Percentiles rank a stretch among this genome's conserved stretches.
Conservation (phyloP, 2,329 filamentous ascomycete genomes). For the Colletotrichum falcatum region DNA sequence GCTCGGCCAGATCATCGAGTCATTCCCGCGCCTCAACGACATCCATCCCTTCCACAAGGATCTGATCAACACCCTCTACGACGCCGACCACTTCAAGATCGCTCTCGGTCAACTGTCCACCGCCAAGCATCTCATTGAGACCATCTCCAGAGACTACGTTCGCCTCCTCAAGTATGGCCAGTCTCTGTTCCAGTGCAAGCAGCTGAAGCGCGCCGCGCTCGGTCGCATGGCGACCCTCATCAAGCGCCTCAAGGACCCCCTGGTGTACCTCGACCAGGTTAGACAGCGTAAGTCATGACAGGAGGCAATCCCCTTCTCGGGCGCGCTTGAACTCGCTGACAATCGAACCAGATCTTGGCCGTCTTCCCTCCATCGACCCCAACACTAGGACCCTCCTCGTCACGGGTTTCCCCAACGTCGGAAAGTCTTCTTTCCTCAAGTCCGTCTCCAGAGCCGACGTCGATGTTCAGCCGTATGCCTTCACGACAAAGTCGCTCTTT, state of each 20-base stretch:
- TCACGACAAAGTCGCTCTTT: conserved; percentile 97
- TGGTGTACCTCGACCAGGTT: conserved; percentile 59
- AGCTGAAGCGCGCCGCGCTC: conserved; percentile 94
- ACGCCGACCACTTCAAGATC: conserved; percentile 97
- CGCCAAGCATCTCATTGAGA: conserved; percentile 96
- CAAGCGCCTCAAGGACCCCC: conserved; percentile 93
- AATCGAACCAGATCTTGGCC: conserved; percentile 78
- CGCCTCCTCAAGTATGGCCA: conserved; percentile 88
- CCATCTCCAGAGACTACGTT: conserved; percentile 95
- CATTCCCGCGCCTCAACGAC: conserved; percentile 91
- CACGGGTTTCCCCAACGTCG: conserved; percentile 97
- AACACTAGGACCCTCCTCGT: conserved; percentile 97
- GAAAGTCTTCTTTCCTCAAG: conserved; percentile 96
- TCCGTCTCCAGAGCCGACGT: conserved; percentile 39
- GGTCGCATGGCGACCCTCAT: conserved; percentile 99
- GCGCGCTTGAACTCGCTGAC: conserved; percentile 8
- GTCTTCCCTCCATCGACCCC: conserved; percentile 97
- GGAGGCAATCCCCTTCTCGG: not conserved
- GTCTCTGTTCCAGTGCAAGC: conserved; percentile 98
- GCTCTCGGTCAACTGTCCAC: conserved; percentile 96
- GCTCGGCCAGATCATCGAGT: conserved; percentile 88
- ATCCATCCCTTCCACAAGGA: conserved; percentile 91
- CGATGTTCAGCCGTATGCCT: conserved; percentile 88
- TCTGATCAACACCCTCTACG: conserved; percentile 97
- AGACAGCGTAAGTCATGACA: conserved; percentile 48